Conservation (phyloP, 1,284 basidiomycete genomes). For the Ceratobasidium sp. region DNA sequence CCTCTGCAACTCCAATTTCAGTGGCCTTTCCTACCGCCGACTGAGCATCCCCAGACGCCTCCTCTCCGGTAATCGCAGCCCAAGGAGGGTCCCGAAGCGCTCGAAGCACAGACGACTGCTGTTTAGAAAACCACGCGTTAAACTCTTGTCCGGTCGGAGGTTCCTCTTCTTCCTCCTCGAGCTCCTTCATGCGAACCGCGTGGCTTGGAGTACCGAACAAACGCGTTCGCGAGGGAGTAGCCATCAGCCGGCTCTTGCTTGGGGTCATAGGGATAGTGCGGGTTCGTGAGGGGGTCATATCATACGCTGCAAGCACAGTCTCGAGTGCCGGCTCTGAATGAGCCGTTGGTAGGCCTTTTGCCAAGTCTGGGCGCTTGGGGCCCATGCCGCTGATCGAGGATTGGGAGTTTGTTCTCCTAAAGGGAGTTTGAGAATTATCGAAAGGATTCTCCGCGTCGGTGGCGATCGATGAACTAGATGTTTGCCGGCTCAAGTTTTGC, state of each 20-base stretch:
- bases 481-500: neutral
- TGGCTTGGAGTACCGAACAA: conserved; percentile 31
- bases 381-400: neutral
- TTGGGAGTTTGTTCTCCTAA: conserved; percentile 30
- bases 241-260: conserved; percentile 21
- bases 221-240: conserved; percentile 22
- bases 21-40: neutral
- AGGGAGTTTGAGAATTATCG: conserved; percentile 5
- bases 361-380: conserved; percentile 9
- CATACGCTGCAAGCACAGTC: conserved; percentile 31
- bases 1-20: conserved; percentile 16
- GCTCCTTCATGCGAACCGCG: conserved; percentile 16
- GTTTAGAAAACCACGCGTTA: conserved; percentile 11
- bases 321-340: conserved; percentile 31
- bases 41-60: neutral
- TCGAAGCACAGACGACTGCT: conserved; percentile 10
- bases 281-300: conserved; percentile 33
- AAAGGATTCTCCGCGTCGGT: conserved; percentile 25
- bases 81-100: conserved; percentile 22
- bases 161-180: conserved; percentile 11
- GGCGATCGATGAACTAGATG: conserved; percentile 7
- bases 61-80: neutral
- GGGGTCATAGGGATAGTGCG: conserved; percentile 31
- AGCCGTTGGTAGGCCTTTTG: neutral
- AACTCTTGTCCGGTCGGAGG: conserved; percentile 10